Percentiles rank a stretch among this genome's conserved stretches.
These are phyloP conservation scores for Physcomitrellopsis africana DNA, from an alignment of 225 moss, liverwort and hornwort species.

Conservation along the genomic window DNA sequence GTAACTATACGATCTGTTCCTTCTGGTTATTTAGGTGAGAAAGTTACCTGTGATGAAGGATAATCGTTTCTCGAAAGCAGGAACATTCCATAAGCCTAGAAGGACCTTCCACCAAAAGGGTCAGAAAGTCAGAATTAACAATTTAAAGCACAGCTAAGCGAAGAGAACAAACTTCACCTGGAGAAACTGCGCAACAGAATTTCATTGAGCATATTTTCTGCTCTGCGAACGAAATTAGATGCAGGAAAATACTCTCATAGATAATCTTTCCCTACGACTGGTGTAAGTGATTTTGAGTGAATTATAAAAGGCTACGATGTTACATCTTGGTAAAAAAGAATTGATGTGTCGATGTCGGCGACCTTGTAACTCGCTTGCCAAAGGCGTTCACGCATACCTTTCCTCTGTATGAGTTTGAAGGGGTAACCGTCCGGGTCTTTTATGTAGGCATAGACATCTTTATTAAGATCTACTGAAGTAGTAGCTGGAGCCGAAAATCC, in stretches of 20 bases:
- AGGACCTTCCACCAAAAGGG: slow-evolving; percentile 33
- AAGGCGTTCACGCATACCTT: slow-evolving; percentile 71
- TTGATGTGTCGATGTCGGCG: slow-evolving; percentile 59
- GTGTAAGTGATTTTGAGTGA: background rate
- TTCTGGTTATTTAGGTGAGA: background rate
- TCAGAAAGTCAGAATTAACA: slow-evolving; percentile 11
- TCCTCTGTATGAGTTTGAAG: slow-evolving; percentile 82
- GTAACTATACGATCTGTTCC: background rate
- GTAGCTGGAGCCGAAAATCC: slow-evolving; percentile 66
- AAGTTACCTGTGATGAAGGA: slow-evolving; percentile 26
- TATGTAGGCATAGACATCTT: slow-evolving; percentile 59
- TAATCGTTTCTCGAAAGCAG: slow-evolving; percentile 48
- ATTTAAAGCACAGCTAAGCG: background rate
- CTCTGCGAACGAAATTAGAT: background rate
- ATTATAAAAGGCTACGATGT: background rate
- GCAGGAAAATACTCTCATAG: background rate
- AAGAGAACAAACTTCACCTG: background rate
- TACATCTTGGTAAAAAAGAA: slow-evolving; percentile 78
- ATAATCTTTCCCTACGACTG: background rate
- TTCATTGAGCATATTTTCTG: background rate
- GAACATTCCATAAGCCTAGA: slow-evolving; percentile 72
- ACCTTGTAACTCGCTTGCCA: slow-evolving; percentile 80
- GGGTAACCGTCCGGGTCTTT: slow-evolving; percentile 87
- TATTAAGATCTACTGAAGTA: slow-evolving; percentile 67
- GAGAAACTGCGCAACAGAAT: background rate